phyloP scores from a whole-genome alignment of 2,329 filamentous ascomycete species.

The Fusarium keratoplasticum region DNA sequence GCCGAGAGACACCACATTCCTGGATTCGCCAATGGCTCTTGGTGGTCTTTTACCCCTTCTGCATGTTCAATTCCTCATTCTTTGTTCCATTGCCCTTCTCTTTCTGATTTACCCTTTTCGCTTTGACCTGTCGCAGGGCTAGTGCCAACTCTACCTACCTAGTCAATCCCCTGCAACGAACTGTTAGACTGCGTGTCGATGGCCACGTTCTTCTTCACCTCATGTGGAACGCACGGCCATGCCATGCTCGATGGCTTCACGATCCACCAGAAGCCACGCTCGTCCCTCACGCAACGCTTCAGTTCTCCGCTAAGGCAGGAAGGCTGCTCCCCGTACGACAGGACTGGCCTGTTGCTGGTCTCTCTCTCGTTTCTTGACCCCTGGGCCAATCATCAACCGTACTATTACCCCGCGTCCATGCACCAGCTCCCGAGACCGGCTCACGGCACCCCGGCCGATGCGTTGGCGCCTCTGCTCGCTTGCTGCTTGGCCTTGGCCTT shows the following conservation, averaged over 20 bases:
- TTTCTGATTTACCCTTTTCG: conserved; percentile 10
- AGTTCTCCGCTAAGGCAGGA: background rate
- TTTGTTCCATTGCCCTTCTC: background rate
- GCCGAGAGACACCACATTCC: background rate
- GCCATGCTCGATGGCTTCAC: conserved; percentile 14
- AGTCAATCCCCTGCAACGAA: background rate
- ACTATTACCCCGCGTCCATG: conserved; percentile 41
- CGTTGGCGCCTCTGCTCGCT: conserved; percentile 27
- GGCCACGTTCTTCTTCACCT: conserved; percentile 28
- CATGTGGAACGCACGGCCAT: conserved; percentile 24
- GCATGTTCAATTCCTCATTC: background rate
- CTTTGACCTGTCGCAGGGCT: conserved; percentile 16
- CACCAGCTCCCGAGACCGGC: conserved; percentile 45
- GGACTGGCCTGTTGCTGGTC: background rate
- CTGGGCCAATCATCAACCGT: conserved; percentile 31
- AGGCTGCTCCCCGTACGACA: background rate
- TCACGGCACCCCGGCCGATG: conserved; percentile 41
- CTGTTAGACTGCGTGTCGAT: background rate
- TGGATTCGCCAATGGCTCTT: background rate
- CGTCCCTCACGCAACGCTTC: background rate
- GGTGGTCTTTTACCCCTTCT: background rate
- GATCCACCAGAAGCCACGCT: conserved; percentile 1
- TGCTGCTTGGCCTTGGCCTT: conserved; percentile 20
- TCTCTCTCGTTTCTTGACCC: background rate
- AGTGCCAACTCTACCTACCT: conserved; percentile 22